Base-by-base conservation (phyloP, 768 basidiomycete species). In the Termitomyces sp. region DNA sequence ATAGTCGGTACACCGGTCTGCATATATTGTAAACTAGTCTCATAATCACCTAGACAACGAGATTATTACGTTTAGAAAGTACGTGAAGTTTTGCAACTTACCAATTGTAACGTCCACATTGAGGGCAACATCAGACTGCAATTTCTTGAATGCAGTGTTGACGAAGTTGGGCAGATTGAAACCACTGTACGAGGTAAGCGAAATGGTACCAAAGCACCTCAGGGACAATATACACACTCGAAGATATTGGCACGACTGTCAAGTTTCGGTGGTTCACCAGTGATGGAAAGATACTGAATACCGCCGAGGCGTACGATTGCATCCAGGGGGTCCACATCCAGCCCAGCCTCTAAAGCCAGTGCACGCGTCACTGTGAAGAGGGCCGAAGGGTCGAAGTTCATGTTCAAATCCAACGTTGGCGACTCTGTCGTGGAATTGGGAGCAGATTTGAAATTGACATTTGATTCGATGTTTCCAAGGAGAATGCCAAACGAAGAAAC, bases 321-420 rank as follows among this genome's bases (percentile, higher is more conserved):
- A 62, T 92, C 89, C 64, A 91, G 72, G 32, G 87, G 87, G 5
- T 78, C 74, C 1, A 83, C 81, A 61, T 83, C 76, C 56, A 88
- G 69, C 1, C 87, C 86, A 10, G 87, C 88, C 59, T 86, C 78
- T 12, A 86, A 78, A 4, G 87, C 87, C 11, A 91, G 78, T 5
- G 79, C 76, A n/a, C 88, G 82, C 37, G 87, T 87, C 29, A 91
- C 75, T 0, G 88, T 87, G 70, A 92, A 91, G 42, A 92, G 74
- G n/a, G 81, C 74, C 9, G 83, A 71, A 20, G 88, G 87, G 64
- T 89, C 84, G 63, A 86, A 80, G 68, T 90, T 88, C 82, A 91
- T 82, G 66, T 83, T 73, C 57, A 90, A 73, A 60, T 84, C 73
- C 60, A 91, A 74, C 6, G 68, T 69, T 8, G 89, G 88, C 2